Conservation (phyloP, 805 yeast species). For the Wickerhamiella cacticola region DNA sequence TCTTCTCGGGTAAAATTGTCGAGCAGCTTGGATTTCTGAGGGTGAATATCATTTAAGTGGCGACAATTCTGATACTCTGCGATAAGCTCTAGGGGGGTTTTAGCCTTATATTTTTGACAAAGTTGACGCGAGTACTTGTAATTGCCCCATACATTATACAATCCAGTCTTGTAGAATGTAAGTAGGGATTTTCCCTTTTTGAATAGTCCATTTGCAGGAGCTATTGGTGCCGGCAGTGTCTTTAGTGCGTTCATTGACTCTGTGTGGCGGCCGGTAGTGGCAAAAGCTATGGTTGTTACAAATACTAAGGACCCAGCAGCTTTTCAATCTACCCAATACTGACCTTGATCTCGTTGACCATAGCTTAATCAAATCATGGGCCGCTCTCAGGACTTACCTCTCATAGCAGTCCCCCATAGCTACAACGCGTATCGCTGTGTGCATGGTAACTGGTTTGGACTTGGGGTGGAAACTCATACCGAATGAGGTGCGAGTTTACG, state of each 20-base stretch:
- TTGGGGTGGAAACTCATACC: not conserved
- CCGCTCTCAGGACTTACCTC: not conserved
- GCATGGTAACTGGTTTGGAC: not conserved
- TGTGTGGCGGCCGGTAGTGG: no score
- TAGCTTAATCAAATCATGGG: conserved; percentile 1
- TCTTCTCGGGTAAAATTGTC: conserved; percentile 33
- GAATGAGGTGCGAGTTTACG: not conserved
- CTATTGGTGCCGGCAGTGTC: conserved; percentile 27
- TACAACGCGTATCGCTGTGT: not conserved
- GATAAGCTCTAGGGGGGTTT: conserved; percentile 18
- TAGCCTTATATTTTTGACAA: conserved; percentile 16
- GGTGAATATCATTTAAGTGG: conserved; percentile 2
- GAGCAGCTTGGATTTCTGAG: not conserved
- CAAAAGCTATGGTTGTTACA: no score
- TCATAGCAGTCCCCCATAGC: conserved; percentile 1
- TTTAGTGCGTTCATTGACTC: conserved; percentile 15
- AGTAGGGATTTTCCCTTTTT: conserved; percentile 24
- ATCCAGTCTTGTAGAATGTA: conserved; percentile 38
- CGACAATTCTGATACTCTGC: conserved; percentile 15
- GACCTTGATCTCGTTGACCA: not conserved
- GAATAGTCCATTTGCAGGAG: conserved; percentile 17
- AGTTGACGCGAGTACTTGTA: conserved; percentile 16
- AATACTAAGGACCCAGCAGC: no score
- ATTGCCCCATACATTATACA: conserved; percentile 39
- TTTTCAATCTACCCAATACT: not conserved